These are phyloP conservation scores for Aspergillus amoenus DNA, from an alignment of 2,329 filamentous ascomycete genomes.

Conservation along the genomic window DNA sequence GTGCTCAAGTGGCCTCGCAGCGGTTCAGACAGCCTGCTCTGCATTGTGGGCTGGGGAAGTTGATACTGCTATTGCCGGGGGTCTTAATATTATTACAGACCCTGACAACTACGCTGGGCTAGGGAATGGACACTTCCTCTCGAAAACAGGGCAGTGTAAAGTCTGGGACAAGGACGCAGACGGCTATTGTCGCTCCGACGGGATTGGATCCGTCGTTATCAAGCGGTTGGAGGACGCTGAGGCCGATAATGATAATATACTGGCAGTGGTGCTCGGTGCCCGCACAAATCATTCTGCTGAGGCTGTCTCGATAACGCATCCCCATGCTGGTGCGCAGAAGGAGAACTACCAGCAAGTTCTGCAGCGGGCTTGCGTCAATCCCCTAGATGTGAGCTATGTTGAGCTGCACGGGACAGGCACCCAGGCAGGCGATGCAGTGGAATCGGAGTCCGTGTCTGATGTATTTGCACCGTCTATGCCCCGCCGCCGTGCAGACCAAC, in stretches of 20 bases:
- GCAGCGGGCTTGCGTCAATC: slow-evolving; percentile 34
- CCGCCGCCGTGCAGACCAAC: slow-evolving; percentile 12
- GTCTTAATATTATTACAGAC: slow-evolving; percentile 69
- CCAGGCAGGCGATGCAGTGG: slow-evolving; percentile 40
- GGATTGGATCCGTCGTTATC: slow-evolving; percentile 50
- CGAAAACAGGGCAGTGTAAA: slow-evolving; percentile 47
- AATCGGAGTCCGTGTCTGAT: slow-evolving; percentile 37
- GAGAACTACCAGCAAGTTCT: slow-evolving; percentile 39
- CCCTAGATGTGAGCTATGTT: slow-evolving; percentile 38
- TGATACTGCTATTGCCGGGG: slow-evolving; percentile 77
- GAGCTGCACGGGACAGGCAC: slow-evolving; percentile 46
- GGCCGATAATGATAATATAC: slow-evolving; percentile 47
- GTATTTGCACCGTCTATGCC: slow-evolving; percentile 30
- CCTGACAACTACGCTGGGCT: slow-evolving; percentile 75
- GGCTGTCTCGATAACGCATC: slow-evolving; percentile 48
- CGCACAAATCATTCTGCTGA: slow-evolving; percentile 46
- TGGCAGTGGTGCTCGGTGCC: slow-evolving; percentile 44
- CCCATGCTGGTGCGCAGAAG: slow-evolving; percentile 40
- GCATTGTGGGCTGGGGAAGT: slow-evolving; percentile 71
- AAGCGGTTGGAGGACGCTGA: slow-evolving; percentile 53
- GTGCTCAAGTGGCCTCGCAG: slow-evolving; percentile 62
- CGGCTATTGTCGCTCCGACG: slow-evolving; percentile 57
- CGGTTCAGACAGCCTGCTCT: slow-evolving; percentile 69
- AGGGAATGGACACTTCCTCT: slow-evolving; percentile 49
- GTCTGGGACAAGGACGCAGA: slow-evolving; percentile 51